phyloP scores from a whole-genome alignment of 352 stramenopile species.

The Globisporangium radiosum region DNA sequence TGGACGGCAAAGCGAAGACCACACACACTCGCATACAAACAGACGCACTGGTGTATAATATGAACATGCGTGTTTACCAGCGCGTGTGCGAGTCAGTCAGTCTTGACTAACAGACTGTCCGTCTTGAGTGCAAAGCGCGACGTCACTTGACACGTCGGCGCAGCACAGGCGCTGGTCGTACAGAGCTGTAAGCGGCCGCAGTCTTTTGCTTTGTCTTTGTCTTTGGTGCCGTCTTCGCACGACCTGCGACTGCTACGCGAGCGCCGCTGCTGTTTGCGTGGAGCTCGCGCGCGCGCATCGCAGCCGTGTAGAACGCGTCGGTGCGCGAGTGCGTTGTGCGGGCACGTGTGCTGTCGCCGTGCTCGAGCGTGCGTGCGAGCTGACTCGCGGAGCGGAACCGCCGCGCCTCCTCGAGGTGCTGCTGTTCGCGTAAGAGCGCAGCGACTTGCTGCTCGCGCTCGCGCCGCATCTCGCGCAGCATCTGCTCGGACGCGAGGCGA shows the following conservation, averaged over 20 bases:
- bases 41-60: no score
- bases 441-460: constrained; percentile 47
- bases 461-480: constrained; percentile 58
- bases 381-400: constrained; percentile 41
- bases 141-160: constrained; percentile 2
- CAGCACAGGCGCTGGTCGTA: constrained; percentile 1
- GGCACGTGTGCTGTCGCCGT: constrained; percentile 21
- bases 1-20: no score
- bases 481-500: constrained; percentile 51
- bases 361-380: constrained; percentile 31
- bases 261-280: not conserved
- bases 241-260: no score
- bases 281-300: constrained; percentile 50
- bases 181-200: not conserved
- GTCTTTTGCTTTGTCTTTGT: not conserved
- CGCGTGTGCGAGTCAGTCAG: no score
- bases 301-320: constrained; percentile 62
- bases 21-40: no score
- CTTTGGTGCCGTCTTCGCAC: not conserved
- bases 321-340: constrained; percentile 16
- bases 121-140: no score
- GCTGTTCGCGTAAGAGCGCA: constrained; percentile 46
- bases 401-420: constrained; percentile 55
- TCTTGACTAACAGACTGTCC: no score
- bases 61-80: no score